Percentiles rank a stretch among this genome's conserved stretches.
These are phyloP conservation scores for Dryas integrifolia DNA, from an alignment of 331 rosid species.

Conservation along the genomic window DNA sequence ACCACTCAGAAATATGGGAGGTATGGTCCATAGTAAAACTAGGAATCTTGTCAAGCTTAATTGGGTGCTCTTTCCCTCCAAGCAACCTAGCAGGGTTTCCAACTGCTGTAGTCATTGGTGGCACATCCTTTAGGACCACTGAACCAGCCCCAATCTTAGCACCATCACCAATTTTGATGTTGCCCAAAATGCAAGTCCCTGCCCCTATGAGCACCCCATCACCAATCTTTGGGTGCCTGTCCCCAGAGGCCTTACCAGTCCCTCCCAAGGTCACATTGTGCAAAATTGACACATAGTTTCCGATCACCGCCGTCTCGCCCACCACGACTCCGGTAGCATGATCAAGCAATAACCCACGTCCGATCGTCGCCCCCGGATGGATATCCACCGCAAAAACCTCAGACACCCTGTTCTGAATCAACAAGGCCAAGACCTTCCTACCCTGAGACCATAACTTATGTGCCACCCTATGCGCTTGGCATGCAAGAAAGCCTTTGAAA, in stretches of 20 bases:
- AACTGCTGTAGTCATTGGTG: constrained; percentile 61
- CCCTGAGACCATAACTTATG: constrained; percentile 66
- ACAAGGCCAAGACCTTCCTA: constrained; percentile 49
- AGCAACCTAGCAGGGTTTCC: constrained; percentile 84
- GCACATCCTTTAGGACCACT: constrained; percentile 71
- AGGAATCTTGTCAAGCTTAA: constrained; percentile 64
- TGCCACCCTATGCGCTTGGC: constrained; percentile 79
- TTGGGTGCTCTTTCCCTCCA: constrained; percentile 77
- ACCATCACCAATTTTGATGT: constrained; percentile 64
- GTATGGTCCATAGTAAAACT: constrained; percentile 82
- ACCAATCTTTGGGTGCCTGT: constrained; percentile 87
- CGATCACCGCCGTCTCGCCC: constrained; percentile 87
- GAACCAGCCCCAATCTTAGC: constrained; percentile 90
- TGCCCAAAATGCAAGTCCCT: constrained; percentile 76
- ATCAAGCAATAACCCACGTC: constrained; percentile 76
- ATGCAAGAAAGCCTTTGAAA: constrained; percentile 77
- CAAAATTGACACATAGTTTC: constrained; percentile 75
- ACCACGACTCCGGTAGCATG: constrained; percentile 86
- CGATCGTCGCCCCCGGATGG: constrained; percentile 83
- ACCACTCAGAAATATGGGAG: constrained; percentile 62
- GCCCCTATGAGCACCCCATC: constrained; percentile 92
- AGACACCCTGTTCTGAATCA: constrained; percentile 74
- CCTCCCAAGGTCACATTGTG: constrained; percentile 74
- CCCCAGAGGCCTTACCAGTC: constrained; percentile 73
- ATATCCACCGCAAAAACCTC: constrained; percentile 75